Evolutionary conservation across 2,329 filamentous ascomycete genomes (phyloP), one percentile per base, ranked within the genome.

Genomic region (Hypoxylon sp.): DNA sequence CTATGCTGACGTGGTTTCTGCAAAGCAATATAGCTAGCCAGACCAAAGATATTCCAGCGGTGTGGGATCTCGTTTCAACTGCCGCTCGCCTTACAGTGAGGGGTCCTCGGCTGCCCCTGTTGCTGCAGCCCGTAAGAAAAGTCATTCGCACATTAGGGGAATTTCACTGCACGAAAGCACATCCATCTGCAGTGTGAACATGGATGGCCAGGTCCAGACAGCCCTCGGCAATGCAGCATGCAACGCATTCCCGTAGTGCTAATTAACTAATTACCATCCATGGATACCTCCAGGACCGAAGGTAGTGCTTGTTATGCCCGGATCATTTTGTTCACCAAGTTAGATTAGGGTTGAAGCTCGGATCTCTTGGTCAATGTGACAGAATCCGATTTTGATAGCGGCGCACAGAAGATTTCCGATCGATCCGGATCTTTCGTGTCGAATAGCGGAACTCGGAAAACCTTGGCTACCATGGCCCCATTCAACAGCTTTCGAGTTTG

Each of bases 31-130:
- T 56, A 63, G 50, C 14, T 60, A 62, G 36, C 17, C 41, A 63
- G 17, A n/a, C 34, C 56, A 67, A 67, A 64, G 57, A 51, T 60
- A 62, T 68, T 70, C 65, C 68, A 64, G 67, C 65, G 65, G 70
- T 68, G 65, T 68, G 70, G 65, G 52, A 67, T 63, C 62, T 68
- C 53, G 71, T 72, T 72, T 73, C 71, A 73, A 73, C 69, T 73
- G 71, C 71, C 71, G 71, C 71, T 60, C 55, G 63, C 67, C 65
- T 57, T 67, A 66, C 61, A 67, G 38, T 66, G 71, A 70, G 67
- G 71, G 69, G 71, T 56, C 50, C 43, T 52, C 49, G 49, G 50
- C 21, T 23, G 25, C 52, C 61, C 60, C 62, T 61, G 57, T 49
- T 70, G 69, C 61, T 57, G 66, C 71, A 68, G 52, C 59, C 52